Evolutionary conservation across 2,329 filamentous ascomycete species (phyloP), one percentile per base, ranked within the genome.

Genomic region (Xylaria hypoxylon): DNA sequence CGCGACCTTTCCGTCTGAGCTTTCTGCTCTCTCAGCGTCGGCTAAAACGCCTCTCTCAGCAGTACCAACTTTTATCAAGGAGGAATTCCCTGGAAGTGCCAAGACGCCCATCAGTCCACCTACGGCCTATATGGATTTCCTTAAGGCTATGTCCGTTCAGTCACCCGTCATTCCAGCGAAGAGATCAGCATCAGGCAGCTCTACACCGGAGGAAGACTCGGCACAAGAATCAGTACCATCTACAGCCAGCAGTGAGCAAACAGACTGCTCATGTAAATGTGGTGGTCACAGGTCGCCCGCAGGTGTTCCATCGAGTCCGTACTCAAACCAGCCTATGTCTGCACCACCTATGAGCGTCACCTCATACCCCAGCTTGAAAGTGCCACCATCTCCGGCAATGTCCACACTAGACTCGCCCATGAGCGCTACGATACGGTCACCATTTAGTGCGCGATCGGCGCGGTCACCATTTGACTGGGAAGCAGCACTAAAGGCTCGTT

Each of bases 51-150:
- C 92, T 55, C 84, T 92, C 75, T 89, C 89, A 22, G 81, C 81
- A n/a, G 69, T 79, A n/a, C 80, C 80, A 31, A 83, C 83, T 63
- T 85, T 86, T 73, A 87, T 94, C 83, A 95, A 94, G 79, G 82
- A 82, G 61, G 86, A 91, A 72, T 77, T 73, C 58, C 71, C 75
- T 85, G 91, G 63, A 86, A 89, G 65, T 80, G 80, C 89, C 64
- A 91, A 89, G 81, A 97, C 94, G 4, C 94, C 94, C 55, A 97
- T 98, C 78, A 96, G 92, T 58, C 95, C 95, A 59, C 95, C 95
- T 2, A 85, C 87, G 24, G 94, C 95, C 64, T 98, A 98, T 78
- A 91, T 93, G 72, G 94, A 98, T 76, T 98, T 97, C 77, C 89
- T 98, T 69, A 95, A 94, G 81, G 89, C 90, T 67, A 89, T 96